Percentiles rank a stretch among this genome's conserved stretches.
Conservation (phyloP, 2,329 filamentous ascomycete species). For the Penicillium digitatum region DNA sequence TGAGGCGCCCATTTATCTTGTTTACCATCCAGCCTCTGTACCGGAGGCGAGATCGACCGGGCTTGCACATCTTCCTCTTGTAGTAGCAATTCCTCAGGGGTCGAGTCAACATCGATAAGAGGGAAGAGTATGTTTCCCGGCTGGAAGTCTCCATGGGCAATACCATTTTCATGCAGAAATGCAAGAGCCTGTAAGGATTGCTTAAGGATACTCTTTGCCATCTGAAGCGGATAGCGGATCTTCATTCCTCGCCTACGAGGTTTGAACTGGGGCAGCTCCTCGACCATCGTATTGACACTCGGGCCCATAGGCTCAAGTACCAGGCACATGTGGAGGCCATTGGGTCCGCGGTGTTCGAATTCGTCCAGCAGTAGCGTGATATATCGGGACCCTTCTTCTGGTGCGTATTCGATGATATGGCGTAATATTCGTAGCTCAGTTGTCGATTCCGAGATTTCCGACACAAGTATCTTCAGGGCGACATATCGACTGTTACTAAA, state of each 20-base stretch:
- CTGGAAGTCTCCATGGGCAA: slow-evolving; percentile 27
- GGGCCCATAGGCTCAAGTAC: slow-evolving; percentile 34
- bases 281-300: slow-evolving; percentile 23
- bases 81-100: slow-evolving; percentile 17
- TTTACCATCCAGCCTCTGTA: slow-evolving; percentile 26
- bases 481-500: slow-evolving; percentile 25
- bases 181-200: slow-evolving; percentile 24
- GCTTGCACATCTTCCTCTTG: slow-evolving; percentile 23
- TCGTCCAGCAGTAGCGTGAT: slow-evolving; percentile 22
- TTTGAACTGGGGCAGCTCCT: slow-evolving; percentile 23
- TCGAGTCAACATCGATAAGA: slow-evolving; percentile 18
- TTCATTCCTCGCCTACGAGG: slow-evolving; percentile 17
- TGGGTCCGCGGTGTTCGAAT: slow-evolving; percentile 30
- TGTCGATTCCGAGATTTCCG: slow-evolving; percentile 20
- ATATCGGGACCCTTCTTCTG: slow-evolving; percentile 13
- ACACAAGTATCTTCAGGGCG: slow-evolving; percentile 31
- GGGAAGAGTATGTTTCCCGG: slow-evolving; percentile 26
- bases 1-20: slow-evolving; percentile 29
- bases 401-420: slow-evolving; percentile 16
- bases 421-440: slow-evolving; percentile 18
- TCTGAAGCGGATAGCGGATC: slow-evolving; percentile 21
- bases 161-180: slow-evolving; percentile 25
- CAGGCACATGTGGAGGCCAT: slow-evolving; percentile 33
- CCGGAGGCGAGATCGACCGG: slow-evolving; percentile 16
- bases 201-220: slow-evolving; percentile 26